These are phyloP conservation scores for Rhodotorula mucilaginosa DNA, from an alignment of 1,284 basidiomycete species.

Conservation along the genomic window DNA sequence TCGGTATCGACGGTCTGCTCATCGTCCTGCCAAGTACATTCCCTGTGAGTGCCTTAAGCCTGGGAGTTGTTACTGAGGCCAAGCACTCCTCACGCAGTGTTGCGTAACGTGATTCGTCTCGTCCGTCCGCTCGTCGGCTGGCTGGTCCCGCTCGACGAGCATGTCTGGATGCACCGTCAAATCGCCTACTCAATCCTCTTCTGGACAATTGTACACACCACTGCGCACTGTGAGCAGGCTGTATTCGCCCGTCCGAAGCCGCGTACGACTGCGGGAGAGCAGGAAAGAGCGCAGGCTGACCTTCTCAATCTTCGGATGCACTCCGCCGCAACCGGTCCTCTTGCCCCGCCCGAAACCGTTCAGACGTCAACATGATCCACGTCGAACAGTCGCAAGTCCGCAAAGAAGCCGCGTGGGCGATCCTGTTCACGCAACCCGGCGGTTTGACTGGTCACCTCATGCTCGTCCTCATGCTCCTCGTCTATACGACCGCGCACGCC, in stretches of 20 bases:
- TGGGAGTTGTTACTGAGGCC: neutral
- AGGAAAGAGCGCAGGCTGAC: no score
- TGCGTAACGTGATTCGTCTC: conserved; percentile 76
- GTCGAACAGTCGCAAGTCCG: conserved; percentile 64
- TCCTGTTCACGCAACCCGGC: conserved; percentile 73
- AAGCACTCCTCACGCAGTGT: conserved; percentile 50
- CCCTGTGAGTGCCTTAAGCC: neutral
- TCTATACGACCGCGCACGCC: conserved; percentile 63
- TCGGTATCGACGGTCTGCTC: conserved; percentile 75
- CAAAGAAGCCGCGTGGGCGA: conserved; percentile 66
- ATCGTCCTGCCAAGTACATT: conserved; percentile 67
- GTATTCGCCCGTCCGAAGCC: neutral
- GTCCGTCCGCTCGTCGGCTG: conserved; percentile 64
- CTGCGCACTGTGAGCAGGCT: conserved; percentile 62
- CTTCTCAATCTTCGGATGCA: neutral
- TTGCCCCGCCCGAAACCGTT: no score
- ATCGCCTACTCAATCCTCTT: conserved; percentile 79
- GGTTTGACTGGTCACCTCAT: conserved; percentile 76
- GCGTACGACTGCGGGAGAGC: no score
- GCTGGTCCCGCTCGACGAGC: conserved; percentile 82
- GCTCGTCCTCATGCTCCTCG: conserved; percentile 71
- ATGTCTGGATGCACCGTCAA: conserved; percentile 82
- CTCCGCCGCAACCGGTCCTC: neutral
- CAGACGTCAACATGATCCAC: conserved; percentile 79
- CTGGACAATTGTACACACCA: conserved; percentile 69